Conservation (phyloP, 441 rosid genomes). For the Gossypium lobatum region DNA sequence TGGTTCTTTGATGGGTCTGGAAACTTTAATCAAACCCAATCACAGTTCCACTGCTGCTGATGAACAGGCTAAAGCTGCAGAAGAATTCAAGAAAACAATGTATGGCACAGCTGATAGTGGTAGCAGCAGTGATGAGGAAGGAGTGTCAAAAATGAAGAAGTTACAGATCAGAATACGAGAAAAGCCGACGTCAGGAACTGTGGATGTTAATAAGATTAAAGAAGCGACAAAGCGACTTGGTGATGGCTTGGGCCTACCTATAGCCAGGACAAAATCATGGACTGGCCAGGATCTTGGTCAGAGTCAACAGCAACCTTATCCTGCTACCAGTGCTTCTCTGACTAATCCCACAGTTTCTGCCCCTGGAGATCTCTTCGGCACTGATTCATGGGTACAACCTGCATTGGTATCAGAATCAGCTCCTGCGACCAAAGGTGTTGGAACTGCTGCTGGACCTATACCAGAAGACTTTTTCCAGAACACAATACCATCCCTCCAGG, state of each 20-base stretch:
- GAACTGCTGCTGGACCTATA: slow-evolving; percentile 58
- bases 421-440: slow-evolving; percentile 37
- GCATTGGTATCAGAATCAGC: slow-evolving; percentile 48
- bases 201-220: slow-evolving; percentile 88
- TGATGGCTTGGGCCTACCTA: slow-evolving; percentile 70
- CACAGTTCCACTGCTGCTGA: slow-evolving; percentile 46
- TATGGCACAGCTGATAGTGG: slow-evolving; percentile 75
- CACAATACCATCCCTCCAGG: slow-evolving; percentile 83
- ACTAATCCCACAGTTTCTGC: slow-evolving; percentile 49
- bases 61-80: slow-evolving; percentile 96
- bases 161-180: slow-evolving; percentile 89
- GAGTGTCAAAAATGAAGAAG: slow-evolving; percentile 56
- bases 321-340: slow-evolving; percentile 28
- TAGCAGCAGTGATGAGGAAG: slow-evolving; percentile 98
- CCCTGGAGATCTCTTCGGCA: slow-evolving; percentile 65
- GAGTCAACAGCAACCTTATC: slow-evolving; percentile 44
- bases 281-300: slow-evolving; percentile 65
- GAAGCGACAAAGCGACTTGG: slow-evolving; percentile 91
- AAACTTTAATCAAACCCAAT: slow-evolving; percentile 50
- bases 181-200: slow-evolving; percentile 72
- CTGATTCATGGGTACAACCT: slow-evolving; percentile 46
- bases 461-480: slow-evolving; percentile 97
- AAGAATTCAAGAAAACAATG: slow-evolving; percentile 94
- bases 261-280: slow-evolving; percentile 67
- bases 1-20: slow-evolving; percentile 76